These are phyloP conservation scores for Ascosphaera pollenicola DNA, from an alignment of 2,329 filamentous ascomycete species.

Conservation along the genomic window DNA sequence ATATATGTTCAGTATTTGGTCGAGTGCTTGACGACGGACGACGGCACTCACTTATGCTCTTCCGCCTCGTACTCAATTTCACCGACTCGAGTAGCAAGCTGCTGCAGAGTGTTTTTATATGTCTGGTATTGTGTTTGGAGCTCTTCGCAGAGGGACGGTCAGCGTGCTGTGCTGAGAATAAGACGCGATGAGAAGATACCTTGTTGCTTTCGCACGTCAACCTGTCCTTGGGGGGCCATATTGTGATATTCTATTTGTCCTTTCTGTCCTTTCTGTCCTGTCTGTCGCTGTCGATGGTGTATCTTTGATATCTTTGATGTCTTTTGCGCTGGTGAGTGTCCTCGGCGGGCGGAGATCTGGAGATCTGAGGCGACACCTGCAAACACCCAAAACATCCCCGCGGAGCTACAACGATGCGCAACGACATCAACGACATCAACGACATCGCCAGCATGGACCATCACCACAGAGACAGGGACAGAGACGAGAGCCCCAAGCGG, in stretches of 20 bases:
- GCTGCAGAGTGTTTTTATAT: slow-evolving; percentile 55
- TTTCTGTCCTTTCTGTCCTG: no score
- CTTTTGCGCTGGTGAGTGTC: no score
- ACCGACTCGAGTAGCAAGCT: slow-evolving; percentile 87
- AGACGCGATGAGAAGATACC: neutral
- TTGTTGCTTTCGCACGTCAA: neutral
- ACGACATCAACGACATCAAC: no score
- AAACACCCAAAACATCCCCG: no score
- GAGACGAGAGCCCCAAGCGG: slow-evolving; percentile 35
- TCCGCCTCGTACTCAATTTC: slow-evolving; percentile 95
- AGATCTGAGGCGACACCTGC: no score
- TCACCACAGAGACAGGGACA: slow-evolving; percentile 14
- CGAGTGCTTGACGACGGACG: slow-evolving; percentile 3
- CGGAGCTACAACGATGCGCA: no score
- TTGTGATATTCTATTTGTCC: neutral
- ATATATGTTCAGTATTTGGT: slow-evolving; percentile 1
- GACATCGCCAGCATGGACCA: neutral
- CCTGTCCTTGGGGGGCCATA: neutral
- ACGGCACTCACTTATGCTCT: slow-evolving; percentile 78
- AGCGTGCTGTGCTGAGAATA: neutral
- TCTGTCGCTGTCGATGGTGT: no score
- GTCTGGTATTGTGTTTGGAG: slow-evolving; percentile 28
- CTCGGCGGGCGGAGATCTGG: no score
- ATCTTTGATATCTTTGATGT: no score
- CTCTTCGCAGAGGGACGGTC: slow-evolving; percentile 13